Base-by-base conservation (phyloP, 768 basidiomycete genomes). In the Mycena epipterygia region DNA sequence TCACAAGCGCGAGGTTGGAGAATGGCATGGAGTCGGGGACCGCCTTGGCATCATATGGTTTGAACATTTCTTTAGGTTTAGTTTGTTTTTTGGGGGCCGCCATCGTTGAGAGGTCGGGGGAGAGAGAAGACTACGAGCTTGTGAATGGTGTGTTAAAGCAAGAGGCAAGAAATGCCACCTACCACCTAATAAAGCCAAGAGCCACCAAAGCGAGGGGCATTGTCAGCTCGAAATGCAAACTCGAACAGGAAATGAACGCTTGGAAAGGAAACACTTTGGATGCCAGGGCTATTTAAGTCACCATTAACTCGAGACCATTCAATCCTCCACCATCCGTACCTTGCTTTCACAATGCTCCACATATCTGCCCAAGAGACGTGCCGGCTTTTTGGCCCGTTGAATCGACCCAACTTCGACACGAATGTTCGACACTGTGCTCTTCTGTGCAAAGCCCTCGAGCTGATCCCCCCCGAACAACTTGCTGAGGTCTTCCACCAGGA, bases 11-110 rank as follows among this genome's bases (percentile, higher is more conserved):
- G 11, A 41, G 11, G 11, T 11, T 4, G 4, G 39, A 17, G 9
- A 62, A 63, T 29, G 60, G 68, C 55, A 60, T 60, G 57, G 4
- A 19, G 25, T 29, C 57, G 14, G 66, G 59, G 13, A 68, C 66
- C 1, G 21, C 21, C 12, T 21, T 14, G 7, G 44, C 13, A 23
- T 39, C 44, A 52, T 68, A 68, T 0, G 60, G 39, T 29, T 69
- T 23, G 61, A 69, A 64, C 61, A 63, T 68, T 23, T 68, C 60
- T 27, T 61, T 61, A 19, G 48, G 19, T 33, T 52, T 44, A 25
- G 42, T 60, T 0, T 3, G 9, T 17, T 59, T 52, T 29, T 23
- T 9, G n/a, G n/a, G n/a, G n/a, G n/a, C n/a, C 11, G 57, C 23
- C 56, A 55, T 52, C 39, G 29, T 64, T 16, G 39, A 41, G 6